A percentile compares a stretch with the other conserved stretches of the same genome.
These are phyloP conservation scores for Dalechampia spathulata DNA, from an alignment of 441 rosid species.

Conservation along the genomic window DNA sequence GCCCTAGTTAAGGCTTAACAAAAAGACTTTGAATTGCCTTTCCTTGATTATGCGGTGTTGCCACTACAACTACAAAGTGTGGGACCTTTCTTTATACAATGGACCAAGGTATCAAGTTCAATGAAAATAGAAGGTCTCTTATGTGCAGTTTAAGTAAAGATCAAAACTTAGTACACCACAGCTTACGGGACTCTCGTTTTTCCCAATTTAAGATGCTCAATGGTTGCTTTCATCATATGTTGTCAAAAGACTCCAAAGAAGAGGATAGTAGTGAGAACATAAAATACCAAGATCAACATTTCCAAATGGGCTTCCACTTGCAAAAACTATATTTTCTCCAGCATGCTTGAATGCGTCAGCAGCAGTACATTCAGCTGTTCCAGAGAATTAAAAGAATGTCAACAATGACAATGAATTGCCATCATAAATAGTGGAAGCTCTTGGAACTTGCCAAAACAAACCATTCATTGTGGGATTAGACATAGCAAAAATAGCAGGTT, in stretches of 20 bases:
- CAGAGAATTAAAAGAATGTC: slow-evolving; percentile 18
- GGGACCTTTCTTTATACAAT: not conserved
- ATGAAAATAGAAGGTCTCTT: not conserved
- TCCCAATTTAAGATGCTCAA: slow-evolving; percentile 8
- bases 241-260: slow-evolving; percentile 9
- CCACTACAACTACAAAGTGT: not conserved
- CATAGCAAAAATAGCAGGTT: slow-evolving; percentile 96
- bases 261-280: slow-evolving; percentile 11
- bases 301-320: slow-evolving; percentile 96
- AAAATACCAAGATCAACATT: slow-evolving; percentile 72
- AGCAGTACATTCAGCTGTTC: slow-evolving; percentile 92
- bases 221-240: not conserved
- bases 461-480: slow-evolving; percentile 97
- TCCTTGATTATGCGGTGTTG: not conserved
- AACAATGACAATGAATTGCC: slow-evolving; percentile 12
- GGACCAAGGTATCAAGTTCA: not conserved
- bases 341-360: slow-evolving; percentile 89
- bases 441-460: slow-evolving; percentile 22
- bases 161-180: not conserved
- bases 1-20: too few relatives aligned
- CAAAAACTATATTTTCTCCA: slow-evolving; percentile 87
- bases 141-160: not conserved
- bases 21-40: not conserved
- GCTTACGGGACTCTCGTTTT: not conserved
- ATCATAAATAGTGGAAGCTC: slow-evolving; percentile 9